phyloP scores from a whole-genome alignment of 2,329 filamentous ascomycete species.

The Aureobasidium subglaciale region DNA sequence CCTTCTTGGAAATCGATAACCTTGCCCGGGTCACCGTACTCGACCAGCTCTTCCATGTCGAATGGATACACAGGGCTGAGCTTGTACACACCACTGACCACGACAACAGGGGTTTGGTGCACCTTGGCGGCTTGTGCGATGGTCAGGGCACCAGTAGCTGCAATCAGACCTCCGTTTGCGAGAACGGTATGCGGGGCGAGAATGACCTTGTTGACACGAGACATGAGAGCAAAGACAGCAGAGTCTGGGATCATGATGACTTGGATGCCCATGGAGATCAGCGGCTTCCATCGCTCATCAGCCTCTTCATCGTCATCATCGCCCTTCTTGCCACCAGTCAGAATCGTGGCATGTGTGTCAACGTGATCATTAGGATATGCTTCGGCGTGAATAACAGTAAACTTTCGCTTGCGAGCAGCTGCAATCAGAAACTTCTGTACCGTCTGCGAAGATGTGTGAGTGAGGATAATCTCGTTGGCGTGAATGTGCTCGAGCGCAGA shows the following conservation, averaged over 20 bases:
- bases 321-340: constrained; percentile 45
- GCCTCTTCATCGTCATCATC: constrained; percentile 43
- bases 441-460: constrained; percentile 76
- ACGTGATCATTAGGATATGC: constrained; percentile 63
- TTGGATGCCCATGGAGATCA: constrained; percentile 69
- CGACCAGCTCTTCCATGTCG: constrained; percentile 72
- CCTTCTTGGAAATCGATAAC: constrained; percentile 75
- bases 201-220: constrained; percentile 90
- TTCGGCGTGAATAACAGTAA: constrained; percentile 81
- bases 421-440: constrained; percentile 85
- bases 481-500: constrained; percentile 89
- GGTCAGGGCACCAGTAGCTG: constrained; percentile 73
- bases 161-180: constrained; percentile 78
- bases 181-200: constrained; percentile 81
- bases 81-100: constrained; percentile 87
- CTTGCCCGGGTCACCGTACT: constrained; percentile 74
- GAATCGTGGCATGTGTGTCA: constrained; percentile 54
- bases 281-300: constrained; percentile 62
- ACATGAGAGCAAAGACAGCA: constrained; percentile 88
- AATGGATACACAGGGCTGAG: constrained; percentile 85
- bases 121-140: constrained; percentile 80
- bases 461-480: constrained; percentile 85
- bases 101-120: constrained; percentile 76
- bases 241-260: constrained; percentile 80
- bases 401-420: constrained; percentile 81